A percentile compares a stretch with the other conserved stretches of the same genome.
Evolutionary conservation across 23 red algal genomes (phyloP).

Genomic region (Cyanidioschyzon merolae): DNA sequence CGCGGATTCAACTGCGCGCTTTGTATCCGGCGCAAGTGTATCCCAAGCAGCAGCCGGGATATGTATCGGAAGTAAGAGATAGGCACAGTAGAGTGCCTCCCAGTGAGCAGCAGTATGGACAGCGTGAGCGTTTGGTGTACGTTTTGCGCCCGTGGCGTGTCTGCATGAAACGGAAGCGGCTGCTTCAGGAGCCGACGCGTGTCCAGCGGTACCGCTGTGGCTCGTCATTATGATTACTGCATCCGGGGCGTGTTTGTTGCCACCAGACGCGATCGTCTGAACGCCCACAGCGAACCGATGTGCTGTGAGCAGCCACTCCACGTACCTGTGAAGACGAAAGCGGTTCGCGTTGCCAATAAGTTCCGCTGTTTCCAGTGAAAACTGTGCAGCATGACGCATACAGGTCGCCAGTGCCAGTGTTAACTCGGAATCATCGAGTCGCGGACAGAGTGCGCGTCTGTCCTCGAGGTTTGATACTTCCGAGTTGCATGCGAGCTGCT

Average conservation of each 20-base stretch:
- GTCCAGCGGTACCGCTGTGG: no score
- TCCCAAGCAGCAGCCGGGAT: neutral
- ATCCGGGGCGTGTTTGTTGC: neutral
- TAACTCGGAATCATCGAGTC: neutral
- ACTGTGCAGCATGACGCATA: slow-evolving; percentile 8
- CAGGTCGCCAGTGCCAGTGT: neutral
- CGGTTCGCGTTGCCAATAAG: neutral
- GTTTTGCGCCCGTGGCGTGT: no score
- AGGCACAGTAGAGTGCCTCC: neutral
- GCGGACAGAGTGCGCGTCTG: no score
- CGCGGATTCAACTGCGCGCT: neutral
- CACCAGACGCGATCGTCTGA: neutral
- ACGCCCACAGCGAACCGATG: neutral
- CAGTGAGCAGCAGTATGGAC: neutral
- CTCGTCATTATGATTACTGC: no score
- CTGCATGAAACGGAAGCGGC: no score
- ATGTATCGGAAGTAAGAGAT: neutral
- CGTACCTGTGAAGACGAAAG: neutral
- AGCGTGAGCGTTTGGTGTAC: no score
- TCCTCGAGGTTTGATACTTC: neutral
- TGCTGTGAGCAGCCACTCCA: neutral
- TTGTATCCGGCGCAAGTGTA: neutral
- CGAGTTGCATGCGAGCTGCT: neutral
- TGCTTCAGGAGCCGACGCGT: no score
- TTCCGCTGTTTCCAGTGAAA: slow-evolving; percentile 4